Evolutionary conservation across 805 yeast species (phyloP).

Genomic region (Lachancea nothofagi): DNA sequence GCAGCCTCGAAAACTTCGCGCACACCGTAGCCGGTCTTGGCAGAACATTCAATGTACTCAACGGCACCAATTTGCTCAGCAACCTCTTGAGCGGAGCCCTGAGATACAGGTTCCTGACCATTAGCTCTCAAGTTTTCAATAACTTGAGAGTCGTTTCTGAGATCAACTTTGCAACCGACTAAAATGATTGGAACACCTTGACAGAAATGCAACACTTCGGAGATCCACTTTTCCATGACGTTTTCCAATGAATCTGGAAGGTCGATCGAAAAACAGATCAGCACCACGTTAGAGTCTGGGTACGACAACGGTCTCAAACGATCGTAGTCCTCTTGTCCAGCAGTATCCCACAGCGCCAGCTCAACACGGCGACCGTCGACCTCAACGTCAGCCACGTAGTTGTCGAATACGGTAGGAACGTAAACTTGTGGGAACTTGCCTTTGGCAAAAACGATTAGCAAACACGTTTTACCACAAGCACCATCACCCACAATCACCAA

Average conservation of each 20-base stretch:
- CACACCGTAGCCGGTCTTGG: slow-evolving; percentile 87
- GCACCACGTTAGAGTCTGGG: slow-evolving; percentile 86
- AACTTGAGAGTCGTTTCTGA: slow-evolving; percentile 74
- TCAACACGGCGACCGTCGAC: slow-evolving; percentile 87
- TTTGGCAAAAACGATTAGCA: slow-evolving; percentile 76
- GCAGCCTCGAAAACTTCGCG: slow-evolving; percentile 90
- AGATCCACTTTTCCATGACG: slow-evolving; percentile 92
- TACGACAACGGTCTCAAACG: slow-evolving; percentile 85
- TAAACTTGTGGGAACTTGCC: slow-evolving; percentile 91
- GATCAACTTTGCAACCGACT: slow-evolving; percentile 87
- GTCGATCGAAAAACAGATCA: slow-evolving; percentile 85
- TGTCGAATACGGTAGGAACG: slow-evolving; percentile 94
- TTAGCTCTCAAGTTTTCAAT: slow-evolving; percentile 57
- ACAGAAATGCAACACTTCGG: slow-evolving; percentile 89
- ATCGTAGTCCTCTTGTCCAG: slow-evolving; percentile 97
- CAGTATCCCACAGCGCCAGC: slow-evolving; percentile 94
- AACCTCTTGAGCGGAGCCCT: slow-evolving; percentile 53
- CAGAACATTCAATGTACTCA: slow-evolving; percentile 77
- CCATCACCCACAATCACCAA: slow-evolving; percentile 95
- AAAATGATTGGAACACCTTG: slow-evolving; percentile 88
- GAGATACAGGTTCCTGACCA: slow-evolving; percentile 30
- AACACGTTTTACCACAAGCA: slow-evolving; percentile 94
- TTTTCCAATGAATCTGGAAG: slow-evolving; percentile 87
- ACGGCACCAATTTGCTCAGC: slow-evolving; percentile 78
- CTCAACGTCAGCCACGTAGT: slow-evolving; percentile 94